Evolutionary conservation across 164 flowering plant species (phyloP), one percentile per base, ranked within the genome.

Genomic region (Berberis vulgaris): DNA sequence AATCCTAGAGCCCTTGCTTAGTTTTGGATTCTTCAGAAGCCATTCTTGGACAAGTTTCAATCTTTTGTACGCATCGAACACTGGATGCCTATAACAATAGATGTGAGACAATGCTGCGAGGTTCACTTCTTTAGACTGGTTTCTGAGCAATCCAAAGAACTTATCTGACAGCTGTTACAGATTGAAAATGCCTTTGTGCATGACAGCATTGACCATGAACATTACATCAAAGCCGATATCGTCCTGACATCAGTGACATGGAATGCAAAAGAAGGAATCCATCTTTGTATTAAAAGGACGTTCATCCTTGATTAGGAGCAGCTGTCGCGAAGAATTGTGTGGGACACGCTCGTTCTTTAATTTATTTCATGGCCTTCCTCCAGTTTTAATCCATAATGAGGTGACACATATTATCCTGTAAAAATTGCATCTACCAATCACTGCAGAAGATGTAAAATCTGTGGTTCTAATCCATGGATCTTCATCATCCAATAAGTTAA

Each of bases 391-490:
- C 89, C 88, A 76, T 81, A 69, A 52, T 26, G 54, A 11, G 54
- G 54, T 9, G 54, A 12, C 93, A 87, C 57, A 4, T 79, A 72
- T 26, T 38, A 94, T 66, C 73, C 78, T 76, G 71, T 84, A 94
- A 2, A 71, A 74, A 66, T 74, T 82, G 59, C 97, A 88, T 45
- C 92, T 73, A 7, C 98, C 96, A 72, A 91, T 77, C 11, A 85
- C 93, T 11, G 89, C 87, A 73, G 81, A 74, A 7, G 72, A 67
- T 42, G 93, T 86, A 66, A 88, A 87, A 81, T 94, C 98, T 4
- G 89, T 84, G 41, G 97, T 87, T 61, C 98, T 73, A 39, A 94
- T 88, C 98, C 97, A 91, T 3, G 91, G 93, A 69, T 91, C 97
- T 70, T 91, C 96, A 71, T 90, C 95, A 72, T 90, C 98, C 73